Evolutionary conservation across 148 eudicot genomes (phyloP).

Genomic region (Dianthus caryophyllus): DNA sequence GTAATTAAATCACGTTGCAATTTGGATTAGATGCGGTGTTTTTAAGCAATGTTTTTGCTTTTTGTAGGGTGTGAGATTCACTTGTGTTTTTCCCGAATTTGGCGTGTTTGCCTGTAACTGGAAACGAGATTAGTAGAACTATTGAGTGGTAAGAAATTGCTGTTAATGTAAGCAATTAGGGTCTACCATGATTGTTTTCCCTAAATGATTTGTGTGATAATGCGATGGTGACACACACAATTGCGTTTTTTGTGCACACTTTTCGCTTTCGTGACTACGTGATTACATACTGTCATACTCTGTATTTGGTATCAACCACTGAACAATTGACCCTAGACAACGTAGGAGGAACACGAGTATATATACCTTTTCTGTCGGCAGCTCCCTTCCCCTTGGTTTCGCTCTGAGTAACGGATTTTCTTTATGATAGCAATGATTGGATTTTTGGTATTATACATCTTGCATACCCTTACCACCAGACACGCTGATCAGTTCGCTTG

Average conservation of each 20-base stretch:
- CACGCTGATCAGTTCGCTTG: background rate
- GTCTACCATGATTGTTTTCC: constrained; percentile 1
- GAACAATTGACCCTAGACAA: too few relatives aligned
- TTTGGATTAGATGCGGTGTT: background rate
- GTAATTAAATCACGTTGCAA: background rate
- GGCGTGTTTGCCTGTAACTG: constrained; percentile 10
- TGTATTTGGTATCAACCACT: background rate
- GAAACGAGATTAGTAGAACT: background rate
- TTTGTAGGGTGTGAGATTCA: constrained; percentile 1
- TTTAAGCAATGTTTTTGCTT: background rate
- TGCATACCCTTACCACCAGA: background rate
- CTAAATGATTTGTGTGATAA: background rate
- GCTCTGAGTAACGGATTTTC: background rate
- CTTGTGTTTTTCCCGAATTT: constrained; percentile 1
- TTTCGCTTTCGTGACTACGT: too few relatives aligned
- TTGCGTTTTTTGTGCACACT: background rate
- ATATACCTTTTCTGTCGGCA: background rate
- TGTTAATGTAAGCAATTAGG: background rate
- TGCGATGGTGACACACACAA: background rate
- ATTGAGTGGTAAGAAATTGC: background rate
- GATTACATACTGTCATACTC: too few relatives aligned
- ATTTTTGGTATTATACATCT: background rate
- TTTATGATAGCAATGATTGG: background rate
- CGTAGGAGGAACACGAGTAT: too few relatives aligned
- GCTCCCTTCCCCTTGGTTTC: background rate